These are phyloP conservation scores for Ogataea polymorpha DNA, from an alignment of 805 yeast species.

Conservation along the genomic window DNA sequence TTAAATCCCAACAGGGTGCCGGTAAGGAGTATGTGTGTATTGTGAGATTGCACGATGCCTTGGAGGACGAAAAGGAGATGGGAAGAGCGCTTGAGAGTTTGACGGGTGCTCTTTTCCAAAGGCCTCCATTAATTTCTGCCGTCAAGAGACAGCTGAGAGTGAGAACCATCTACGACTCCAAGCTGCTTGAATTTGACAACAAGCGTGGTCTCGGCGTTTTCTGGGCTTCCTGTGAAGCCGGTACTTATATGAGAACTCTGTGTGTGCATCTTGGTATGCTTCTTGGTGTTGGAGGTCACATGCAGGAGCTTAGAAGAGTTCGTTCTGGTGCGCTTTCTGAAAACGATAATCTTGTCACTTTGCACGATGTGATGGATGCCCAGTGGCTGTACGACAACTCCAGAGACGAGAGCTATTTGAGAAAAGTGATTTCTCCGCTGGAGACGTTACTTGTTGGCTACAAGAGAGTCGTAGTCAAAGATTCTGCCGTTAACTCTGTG, in stretches of 20 bases:
- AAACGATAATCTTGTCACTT: conserved; percentile 85
- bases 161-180: conserved; percentile 95
- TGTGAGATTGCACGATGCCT: conserved; percentile 89
- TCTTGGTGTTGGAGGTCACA: conserved; percentile 98
- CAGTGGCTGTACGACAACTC: conserved; percentile 98
- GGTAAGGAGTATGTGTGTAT: conserved; percentile 99
- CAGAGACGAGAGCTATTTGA: conserved; percentile 91
- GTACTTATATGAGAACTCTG: conserved; percentile 98
- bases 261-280: conserved; percentile 99
- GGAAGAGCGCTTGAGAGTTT: conserved; percentile 86
- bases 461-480: conserved; percentile 88
- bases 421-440: conserved; percentile 91
- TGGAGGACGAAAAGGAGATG: conserved; percentile 83
- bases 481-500: conserved; percentile 95
- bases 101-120: conserved; percentile 98
- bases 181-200: conserved; percentile 92
- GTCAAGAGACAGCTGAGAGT: conserved; percentile 99
- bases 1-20: conserved; percentile 98
- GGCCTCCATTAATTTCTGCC: conserved; percentile 98
- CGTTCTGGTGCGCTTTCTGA: conserved; percentile 95
- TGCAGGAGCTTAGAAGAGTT: conserved; percentile 99
- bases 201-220: conserved; percentile 96
- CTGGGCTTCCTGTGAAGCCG: conserved; percentile 99
- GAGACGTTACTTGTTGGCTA: conserved; percentile 92
- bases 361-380: conserved; percentile 97